phyloP scores from a whole-genome alignment of 495 filamentous ascomycete genomes.

The Tuber magnatum region DNA sequence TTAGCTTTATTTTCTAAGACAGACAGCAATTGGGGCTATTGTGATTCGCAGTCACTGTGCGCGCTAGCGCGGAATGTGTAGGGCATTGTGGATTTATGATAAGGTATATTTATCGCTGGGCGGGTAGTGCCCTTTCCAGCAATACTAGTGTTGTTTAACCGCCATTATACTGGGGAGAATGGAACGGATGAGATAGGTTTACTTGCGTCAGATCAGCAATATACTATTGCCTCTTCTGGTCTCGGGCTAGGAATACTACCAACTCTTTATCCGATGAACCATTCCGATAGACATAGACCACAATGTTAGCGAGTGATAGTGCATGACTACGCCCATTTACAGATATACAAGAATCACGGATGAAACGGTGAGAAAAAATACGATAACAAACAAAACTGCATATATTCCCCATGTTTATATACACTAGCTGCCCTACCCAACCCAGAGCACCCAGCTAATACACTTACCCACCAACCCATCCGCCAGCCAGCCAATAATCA shows the following conservation, averaged over 20 bases:
- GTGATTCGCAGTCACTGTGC: no score
- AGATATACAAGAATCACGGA: not conserved
- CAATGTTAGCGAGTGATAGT: not conserved
- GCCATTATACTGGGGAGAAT: not conserved
- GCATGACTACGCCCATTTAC: not conserved
- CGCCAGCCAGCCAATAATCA: not conserved
- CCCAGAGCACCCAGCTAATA: not conserved
- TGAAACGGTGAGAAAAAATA: not conserved
- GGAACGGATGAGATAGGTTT: not conserved
- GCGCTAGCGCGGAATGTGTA: not conserved
- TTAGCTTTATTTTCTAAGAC: no score
- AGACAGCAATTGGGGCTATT: no score
- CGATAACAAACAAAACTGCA: not conserved
- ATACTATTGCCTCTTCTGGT: not conserved
- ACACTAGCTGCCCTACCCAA: not conserved
- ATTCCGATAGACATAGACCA: no score
- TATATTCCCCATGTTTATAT: not conserved
- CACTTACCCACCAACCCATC: not conserved
- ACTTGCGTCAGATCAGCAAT: not conserved
- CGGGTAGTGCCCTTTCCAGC: no score
- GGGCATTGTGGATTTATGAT: not conserved
- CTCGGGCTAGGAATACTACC: no score
- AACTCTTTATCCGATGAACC: no score
- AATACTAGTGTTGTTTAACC: not conserved
- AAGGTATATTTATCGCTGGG: not conserved